phyloP scores from a whole-genome alignment of 2,329 filamentous ascomycete species.

The Hypoxylon sp. region DNA sequence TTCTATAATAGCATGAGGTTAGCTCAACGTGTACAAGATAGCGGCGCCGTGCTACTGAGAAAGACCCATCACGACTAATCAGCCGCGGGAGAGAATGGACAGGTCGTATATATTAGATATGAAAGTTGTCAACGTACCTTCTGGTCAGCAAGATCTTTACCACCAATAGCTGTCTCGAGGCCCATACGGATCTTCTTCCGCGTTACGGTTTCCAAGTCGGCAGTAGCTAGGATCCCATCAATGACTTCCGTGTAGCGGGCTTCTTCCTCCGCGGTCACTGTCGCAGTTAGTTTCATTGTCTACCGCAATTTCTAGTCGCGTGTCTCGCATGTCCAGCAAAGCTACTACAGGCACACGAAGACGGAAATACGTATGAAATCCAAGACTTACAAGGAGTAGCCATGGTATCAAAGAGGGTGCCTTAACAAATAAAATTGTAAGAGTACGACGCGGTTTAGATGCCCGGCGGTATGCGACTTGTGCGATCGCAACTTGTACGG shows the following conservation, averaged over 20 bases:
- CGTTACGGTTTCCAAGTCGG: constrained; percentile 72
- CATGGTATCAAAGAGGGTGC: constrained; percentile 40
- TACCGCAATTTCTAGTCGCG: neutral
- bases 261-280: constrained; percentile 64
- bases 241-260: constrained; percentile 68
- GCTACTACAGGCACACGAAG: constrained; percentile 3
- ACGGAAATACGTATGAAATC: neutral
- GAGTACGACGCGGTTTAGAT: constrained; percentile 7
- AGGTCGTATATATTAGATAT: constrained; percentile 5
- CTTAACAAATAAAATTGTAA: neutral
- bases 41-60: neutral
- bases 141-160: constrained; percentile 68
- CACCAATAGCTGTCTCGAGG: constrained; percentile 65
- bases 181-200: constrained; percentile 71
- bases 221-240: constrained; percentile 68
- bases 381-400: constrained; percentile 45
- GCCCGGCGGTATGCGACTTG: constrained; percentile 9
- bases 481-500: constrained; percentile 1
- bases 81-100: neutral
- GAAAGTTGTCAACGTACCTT: constrained; percentile 59
- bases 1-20: constrained; percentile 57
- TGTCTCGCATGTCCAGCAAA: constrained; percentile 1
- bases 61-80: constrained; percentile 1
- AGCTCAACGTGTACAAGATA: constrained; percentile 4
- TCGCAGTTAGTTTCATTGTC: constrained; percentile 24